Conservation (phyloP, 306 rosid genomes). For the Cicer bijugum region DNA sequence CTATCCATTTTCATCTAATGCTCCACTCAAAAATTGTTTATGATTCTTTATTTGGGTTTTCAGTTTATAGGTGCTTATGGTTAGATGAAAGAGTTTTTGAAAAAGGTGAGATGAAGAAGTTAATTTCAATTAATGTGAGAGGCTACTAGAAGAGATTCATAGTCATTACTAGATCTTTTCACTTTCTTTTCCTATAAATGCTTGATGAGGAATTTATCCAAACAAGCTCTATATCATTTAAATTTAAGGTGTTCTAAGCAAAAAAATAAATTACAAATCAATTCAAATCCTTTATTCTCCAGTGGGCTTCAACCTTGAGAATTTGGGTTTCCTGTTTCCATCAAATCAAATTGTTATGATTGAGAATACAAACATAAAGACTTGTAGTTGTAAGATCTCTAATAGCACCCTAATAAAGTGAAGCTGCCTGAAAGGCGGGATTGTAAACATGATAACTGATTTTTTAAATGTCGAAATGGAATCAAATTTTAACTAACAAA, state of each 20-base stretch:
- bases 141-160: neutral
- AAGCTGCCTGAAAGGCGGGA: slow-evolving; percentile 3
- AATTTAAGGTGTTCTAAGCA: slow-evolving; percentile 9
- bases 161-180: slow-evolving; percentile 1
- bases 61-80: neutral
- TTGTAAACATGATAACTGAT: slow-evolving; percentile 2
- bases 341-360: slow-evolving; percentile 2
- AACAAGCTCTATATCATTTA: neutral
- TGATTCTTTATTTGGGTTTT: neutral
- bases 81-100: neutral
- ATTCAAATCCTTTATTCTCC: neutral
- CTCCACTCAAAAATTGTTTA: neutral
- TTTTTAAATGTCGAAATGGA: neutral
- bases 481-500: slow-evolving; percentile 10
- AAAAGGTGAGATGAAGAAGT: neutral
- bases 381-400: neutral
- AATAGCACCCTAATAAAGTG: neutral
- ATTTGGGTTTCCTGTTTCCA: neutral
- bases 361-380: neutral
- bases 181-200: neutral
- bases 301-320: slow-evolving; percentile 6
- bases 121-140: neutral
- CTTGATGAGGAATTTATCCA: neutral
- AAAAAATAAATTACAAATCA: slow-evolving; percentile 12
- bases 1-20: slow-evolving; percentile 34